A percentile compares a stretch with the other conserved stretches of the same genome.
Conservation (phyloP, 306 rosid species). For the Casuarina glauca region DNA sequence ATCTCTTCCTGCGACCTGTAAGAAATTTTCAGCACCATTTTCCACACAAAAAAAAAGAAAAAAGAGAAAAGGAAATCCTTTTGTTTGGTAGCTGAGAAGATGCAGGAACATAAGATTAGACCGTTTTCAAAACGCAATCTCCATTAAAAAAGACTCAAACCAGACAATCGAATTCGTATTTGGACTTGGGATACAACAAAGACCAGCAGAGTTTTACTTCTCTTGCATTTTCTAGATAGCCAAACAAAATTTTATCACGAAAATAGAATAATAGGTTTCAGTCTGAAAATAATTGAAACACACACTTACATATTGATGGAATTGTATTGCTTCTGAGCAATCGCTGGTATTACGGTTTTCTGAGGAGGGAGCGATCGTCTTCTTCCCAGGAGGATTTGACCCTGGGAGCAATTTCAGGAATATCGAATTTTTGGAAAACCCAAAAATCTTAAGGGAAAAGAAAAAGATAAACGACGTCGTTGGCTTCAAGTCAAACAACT, state of each 20-base stretch:
- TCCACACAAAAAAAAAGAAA: background rate
- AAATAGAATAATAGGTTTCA: background rate
- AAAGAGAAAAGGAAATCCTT: no score
- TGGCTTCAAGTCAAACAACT: no score
- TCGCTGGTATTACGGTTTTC: constrained; percentile 23
- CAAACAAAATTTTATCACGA: background rate
- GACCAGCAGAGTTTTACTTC: background rate
- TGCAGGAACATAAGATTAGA: background rate
- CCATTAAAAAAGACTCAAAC: background rate
- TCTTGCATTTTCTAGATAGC: background rate
- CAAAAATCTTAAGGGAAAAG: no score
- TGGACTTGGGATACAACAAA: no score
- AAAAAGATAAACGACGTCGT: no score
- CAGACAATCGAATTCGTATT: background rate
- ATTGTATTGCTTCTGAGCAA: constrained; percentile 1
- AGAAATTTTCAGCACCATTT: constrained; percentile 12
- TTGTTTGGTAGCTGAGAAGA: constrained; percentile 2
- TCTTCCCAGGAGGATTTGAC: background rate
- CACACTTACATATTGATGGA: constrained; percentile 33
- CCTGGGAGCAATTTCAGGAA: no score
- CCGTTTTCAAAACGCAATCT: background rate
- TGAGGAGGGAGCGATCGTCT: constrained; percentile 3
- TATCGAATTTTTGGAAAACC: no score
- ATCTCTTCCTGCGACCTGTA: constrained; percentile 56
- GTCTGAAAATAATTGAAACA: background rate